Evolutionary conservation across 192 early-diverging fungal species (phyloP).

Genomic region (Coemansia sp.): DNA sequence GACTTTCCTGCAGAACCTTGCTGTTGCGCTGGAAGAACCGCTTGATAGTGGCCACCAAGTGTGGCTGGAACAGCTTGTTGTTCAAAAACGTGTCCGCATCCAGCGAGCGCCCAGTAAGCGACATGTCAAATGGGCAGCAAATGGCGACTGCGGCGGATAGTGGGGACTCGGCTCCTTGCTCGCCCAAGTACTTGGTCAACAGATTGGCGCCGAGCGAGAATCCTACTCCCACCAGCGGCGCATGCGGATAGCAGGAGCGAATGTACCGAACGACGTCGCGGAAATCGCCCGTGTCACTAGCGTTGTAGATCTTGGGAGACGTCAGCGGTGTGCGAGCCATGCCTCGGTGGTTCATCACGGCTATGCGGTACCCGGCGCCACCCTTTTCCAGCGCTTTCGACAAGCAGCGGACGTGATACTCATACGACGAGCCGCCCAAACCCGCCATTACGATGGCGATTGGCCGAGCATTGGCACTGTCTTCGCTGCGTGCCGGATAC

Average conservation of each 20-base stretch:
- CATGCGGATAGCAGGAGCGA: conserved; percentile 54
- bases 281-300: conserved; percentile 77
- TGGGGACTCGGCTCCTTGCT: conserved; percentile 69
- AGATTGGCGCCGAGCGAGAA: conserved; percentile 94
- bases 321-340: conserved; percentile 47
- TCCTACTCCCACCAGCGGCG: conserved; percentile 73
- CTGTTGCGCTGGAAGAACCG: conserved; percentile 43
- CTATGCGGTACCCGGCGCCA: conserved; percentile 65
- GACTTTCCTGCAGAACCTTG: conserved; percentile 43
- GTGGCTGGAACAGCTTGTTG: conserved; percentile 61
- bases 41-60: conserved; percentile 63
- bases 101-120: conserved; percentile 40
- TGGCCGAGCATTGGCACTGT: conserved; percentile 48
- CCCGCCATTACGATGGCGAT: conserved; percentile 84
- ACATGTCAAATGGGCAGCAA: conserved; percentile 83
- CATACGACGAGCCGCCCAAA: conserved; percentile 89
- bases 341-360: conserved; percentile 58
- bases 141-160: conserved; percentile 76
- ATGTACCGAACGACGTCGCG: conserved; percentile 15
- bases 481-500: conserved; percentile 62
- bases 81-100: conserved; percentile 57
- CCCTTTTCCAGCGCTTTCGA: conserved; percentile 56
- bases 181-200: conserved; percentile 84
- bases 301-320: conserved; percentile 75
- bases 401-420: conserved; percentile 83